Percentiles rank a stretch among this genome's conserved stretches.
Evolutionary conservation across 2,329 filamentous ascomycete genomes (phyloP).

Genomic region (Parastagonospora nodorum): DNA sequence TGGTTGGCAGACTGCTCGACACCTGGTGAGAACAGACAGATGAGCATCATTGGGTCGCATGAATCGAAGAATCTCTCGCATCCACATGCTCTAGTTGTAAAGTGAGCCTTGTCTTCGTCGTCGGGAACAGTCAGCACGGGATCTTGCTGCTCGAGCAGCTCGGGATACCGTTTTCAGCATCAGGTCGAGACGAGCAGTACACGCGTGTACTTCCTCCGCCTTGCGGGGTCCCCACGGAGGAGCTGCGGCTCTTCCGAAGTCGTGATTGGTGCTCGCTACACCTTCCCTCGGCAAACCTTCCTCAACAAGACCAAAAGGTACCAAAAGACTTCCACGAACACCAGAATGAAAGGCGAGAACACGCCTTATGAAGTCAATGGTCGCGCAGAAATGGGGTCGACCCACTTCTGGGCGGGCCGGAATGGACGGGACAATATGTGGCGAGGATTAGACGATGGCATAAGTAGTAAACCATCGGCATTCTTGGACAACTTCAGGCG

Average conservation of each 20-base stretch:
- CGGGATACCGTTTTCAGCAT: slow-evolving; percentile 16
- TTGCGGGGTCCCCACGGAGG: slow-evolving; percentile 17
- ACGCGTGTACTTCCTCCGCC: slow-evolving; percentile 10
- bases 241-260: background rate
- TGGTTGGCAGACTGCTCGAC: slow-evolving; percentile 12
- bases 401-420: background rate
- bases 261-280: slow-evolving; percentile 17
- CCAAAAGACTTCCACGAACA: slow-evolving; percentile 6
- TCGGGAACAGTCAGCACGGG: background rate
- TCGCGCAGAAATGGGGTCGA: background rate
- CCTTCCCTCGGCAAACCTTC: slow-evolving; percentile 26
- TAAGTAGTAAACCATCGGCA: background rate
- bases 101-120: too few species aligned
- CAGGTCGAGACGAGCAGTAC: slow-evolving; percentile 18
- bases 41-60: background rate
- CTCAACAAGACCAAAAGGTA: background rate
- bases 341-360: slow-evolving; percentile 5
- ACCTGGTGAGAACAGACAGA: slow-evolving; percentile 6
- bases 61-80: background rate
- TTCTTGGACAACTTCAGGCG: background rate
- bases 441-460: background rate
- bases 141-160: background rate
- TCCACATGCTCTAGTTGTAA: background rate
- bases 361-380: slow-evolving; percentile 1
- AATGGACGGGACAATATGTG: background rate